Conservation (phyloP, 345 rosid species). For the Bruguiera gymnorhiza region DNA sequence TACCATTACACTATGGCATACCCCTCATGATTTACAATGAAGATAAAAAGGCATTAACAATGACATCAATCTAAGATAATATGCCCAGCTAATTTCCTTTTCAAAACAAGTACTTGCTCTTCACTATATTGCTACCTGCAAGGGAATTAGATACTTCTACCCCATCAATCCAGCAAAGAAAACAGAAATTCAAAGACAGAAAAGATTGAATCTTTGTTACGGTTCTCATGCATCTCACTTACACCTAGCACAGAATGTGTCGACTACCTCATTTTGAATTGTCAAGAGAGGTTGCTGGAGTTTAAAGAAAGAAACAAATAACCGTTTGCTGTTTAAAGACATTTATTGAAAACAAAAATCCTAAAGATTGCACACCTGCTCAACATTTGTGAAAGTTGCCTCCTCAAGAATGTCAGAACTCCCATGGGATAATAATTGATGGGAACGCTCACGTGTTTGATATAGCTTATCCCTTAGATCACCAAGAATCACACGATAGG, state of each 20-base stretch:
- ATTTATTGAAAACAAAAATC: background rate
- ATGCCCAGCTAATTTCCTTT: too few species aligned
- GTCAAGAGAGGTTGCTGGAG: background rate
- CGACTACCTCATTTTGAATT: background rate
- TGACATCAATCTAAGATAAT: too few species aligned
- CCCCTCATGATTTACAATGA: too few species aligned
- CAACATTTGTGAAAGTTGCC: constrained; percentile 61
- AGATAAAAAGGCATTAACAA: too few species aligned
- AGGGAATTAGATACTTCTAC: background rate
- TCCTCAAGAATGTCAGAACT: constrained; percentile 84
- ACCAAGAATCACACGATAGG: constrained; percentile 90
- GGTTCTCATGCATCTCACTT: background rate
- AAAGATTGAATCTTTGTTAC: too few species aligned
- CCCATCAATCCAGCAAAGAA: background rate
- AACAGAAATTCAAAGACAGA: too few species aligned
- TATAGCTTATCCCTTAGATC: constrained; percentile 92
- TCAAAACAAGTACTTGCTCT: background rate
- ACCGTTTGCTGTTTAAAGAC: background rate
- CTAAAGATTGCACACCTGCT: constrained; percentile 44
- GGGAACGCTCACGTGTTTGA: constrained; percentile 87
- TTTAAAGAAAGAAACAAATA: background rate
- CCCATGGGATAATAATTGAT: constrained; percentile 70
- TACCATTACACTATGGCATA: too few species aligned
- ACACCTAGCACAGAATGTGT: background rate
- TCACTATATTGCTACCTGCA: background rate